Evolutionary conservation across 2,329 filamentous ascomycete genomes (phyloP).

Genomic region (Volutella citrinella): DNA sequence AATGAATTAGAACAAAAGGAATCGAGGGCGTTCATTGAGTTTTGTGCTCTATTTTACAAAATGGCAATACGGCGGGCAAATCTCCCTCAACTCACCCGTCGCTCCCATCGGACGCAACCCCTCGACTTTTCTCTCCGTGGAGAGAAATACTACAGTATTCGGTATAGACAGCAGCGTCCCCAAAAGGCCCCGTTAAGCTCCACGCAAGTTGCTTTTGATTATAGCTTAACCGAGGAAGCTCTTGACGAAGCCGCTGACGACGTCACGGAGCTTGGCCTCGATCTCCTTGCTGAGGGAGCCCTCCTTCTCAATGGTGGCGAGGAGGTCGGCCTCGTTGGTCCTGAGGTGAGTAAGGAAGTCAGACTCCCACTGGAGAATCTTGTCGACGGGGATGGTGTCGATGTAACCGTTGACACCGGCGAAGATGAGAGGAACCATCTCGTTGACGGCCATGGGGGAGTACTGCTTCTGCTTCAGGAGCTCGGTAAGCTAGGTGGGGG

Average conservation of each 20-base stretch:
- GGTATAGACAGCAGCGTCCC: constrained; percentile 48
- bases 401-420: constrained; percentile 98
- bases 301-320: constrained; percentile 90
- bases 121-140: constrained; percentile 43
- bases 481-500: constrained; percentile 68
- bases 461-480: constrained; percentile 99
- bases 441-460: constrained; percentile 95
- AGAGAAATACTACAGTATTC: constrained; percentile 47
- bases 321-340: constrained; percentile 81
- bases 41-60: constrained; percentile 63
- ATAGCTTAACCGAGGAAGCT: constrained; percentile 67
- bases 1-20: constrained; percentile 47
- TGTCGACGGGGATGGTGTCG: constrained; percentile 82
- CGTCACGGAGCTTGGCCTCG: constrained; percentile 77
- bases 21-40: constrained; percentile 60
- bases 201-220: constrained; percentile 26
- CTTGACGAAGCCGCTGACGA: constrained; percentile 83
- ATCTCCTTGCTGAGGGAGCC: constrained; percentile 93
- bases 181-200: constrained; percentile 30
- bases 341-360: constrained; percentile 92
- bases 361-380: constrained; percentile 90
- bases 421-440: constrained; percentile 99
- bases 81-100: constrained; percentile 42
- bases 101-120: constrained; percentile 46
- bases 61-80: constrained; percentile 48